A percentile compares a stretch with the other conserved stretches of the same genome.
These are phyloP conservation scores for Glycyrrhiza uralensis DNA, from an alignment of 306 rosid species.

Conservation along the genomic window DNA sequence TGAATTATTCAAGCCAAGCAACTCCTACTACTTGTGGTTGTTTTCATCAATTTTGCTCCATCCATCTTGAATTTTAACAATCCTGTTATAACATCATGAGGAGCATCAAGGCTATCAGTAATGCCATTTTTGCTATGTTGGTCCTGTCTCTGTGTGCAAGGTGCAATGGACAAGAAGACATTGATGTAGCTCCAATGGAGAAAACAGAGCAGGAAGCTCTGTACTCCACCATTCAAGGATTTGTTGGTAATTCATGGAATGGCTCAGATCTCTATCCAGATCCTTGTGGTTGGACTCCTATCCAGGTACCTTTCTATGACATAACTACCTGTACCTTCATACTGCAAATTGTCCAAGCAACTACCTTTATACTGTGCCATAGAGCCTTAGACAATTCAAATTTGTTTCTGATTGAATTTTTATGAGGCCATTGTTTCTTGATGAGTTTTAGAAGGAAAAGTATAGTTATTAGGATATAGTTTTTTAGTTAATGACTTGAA, in stretches of 20 bases:
- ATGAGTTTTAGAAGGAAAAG: background rate
- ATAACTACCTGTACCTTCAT: background rate
- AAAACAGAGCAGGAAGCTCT: conserved; percentile 65
- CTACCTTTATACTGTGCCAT: conserved; percentile 14
- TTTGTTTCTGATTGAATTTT: conserved; percentile 3
- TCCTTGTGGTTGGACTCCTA: conserved; percentile 98
- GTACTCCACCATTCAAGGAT: conserved; percentile 79
- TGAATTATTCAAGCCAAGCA: conserved; percentile 14
- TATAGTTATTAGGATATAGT: background rate
- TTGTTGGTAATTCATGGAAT: conserved; percentile 92
- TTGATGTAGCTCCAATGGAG: conserved; percentile 75
- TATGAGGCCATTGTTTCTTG: background rate
- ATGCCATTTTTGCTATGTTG: conserved; percentile 28
- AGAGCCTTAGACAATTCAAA: background rate
- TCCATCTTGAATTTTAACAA: conserved; percentile 1
- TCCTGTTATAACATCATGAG: conserved; percentile 38
- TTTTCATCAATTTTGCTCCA: conserved; percentile 1
- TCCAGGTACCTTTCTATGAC: conserved; percentile 56
- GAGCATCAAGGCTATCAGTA: background rate
- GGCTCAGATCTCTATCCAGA: conserved; percentile 98
- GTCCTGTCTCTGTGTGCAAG: conserved; percentile 35
- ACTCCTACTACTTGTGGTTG: background rate
- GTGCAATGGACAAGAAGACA: conserved; percentile 49
- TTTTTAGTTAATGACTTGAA: background rate
- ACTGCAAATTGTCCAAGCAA: conserved; percentile 6